A percentile compares a stretch with the other conserved stretches of the same genome.
Evolutionary conservation across 352 stramenopile species (phyloP).

Genomic region (Aphanomyces cochlioides): DNA sequence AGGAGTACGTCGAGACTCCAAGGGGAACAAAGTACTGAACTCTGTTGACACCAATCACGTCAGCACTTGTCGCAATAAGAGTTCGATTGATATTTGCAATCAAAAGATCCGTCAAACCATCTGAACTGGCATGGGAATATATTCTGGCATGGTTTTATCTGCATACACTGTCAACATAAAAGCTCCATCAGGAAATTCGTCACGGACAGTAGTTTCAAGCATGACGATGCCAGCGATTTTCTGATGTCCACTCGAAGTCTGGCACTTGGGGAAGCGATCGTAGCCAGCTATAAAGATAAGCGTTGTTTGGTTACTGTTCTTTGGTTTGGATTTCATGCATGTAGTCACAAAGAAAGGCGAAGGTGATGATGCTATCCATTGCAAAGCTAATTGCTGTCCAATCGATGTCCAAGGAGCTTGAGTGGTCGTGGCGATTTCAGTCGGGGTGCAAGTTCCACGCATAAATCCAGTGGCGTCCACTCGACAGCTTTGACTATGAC

Average conservation of each 20-base stretch:
- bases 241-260: not conserved
- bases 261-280: conserved; percentile 10
- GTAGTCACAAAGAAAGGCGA: conserved; percentile 2
- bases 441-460: not conserved
- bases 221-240: conserved; percentile 5
- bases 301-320: not conserved
- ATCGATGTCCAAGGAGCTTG: not conserved
- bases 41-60: conserved; percentile 15
- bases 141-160: not conserved
- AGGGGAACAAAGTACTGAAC: conserved; percentile 2
- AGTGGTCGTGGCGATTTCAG: conserved; percentile 17
- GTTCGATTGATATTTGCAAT: not conserved
- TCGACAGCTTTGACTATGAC: conserved; percentile 5
- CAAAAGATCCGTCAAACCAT: conserved; percentile 8
- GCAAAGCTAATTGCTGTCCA: not conserved
- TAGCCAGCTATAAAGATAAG: conserved; percentile 12
- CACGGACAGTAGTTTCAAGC: not conserved
- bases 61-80: not conserved
- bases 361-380: not conserved
- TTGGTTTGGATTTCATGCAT: not conserved
- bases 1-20: not conserved
- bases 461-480: not conserved
- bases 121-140: not conserved
- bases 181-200: conserved; percentile 8
- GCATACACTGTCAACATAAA: conserved; percentile 14